Base-by-base conservation (phyloP, 1,284 basidiomycete species). In the Boletus semigastroideus region DNA sequence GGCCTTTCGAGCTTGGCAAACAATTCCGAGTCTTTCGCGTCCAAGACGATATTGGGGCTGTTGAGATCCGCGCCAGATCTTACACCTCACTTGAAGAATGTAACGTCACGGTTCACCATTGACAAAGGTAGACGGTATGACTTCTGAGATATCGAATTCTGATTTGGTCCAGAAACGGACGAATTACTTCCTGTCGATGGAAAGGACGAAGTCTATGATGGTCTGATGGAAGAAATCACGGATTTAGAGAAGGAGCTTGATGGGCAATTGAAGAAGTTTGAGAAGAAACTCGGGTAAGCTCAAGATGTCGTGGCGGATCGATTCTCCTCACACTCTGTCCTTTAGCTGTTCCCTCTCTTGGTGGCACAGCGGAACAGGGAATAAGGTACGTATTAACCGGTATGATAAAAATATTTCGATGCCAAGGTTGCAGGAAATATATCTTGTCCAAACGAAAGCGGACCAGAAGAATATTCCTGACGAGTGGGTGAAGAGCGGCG, bases 311-410 rank as follows among this genome's bases (percentile, higher is more conserved):
- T 41, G 48, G 40, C 28, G n/a, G 46, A 48, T 47, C 25, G 36
- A 51, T 44, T 25, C 46, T 51, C 49, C 39, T 53, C 22, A 49
- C 38, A 16, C 16, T 28, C 17, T 40, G 53, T 38, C 52, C 42
- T 46, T 13, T 51, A 86, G 84, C 22, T 70, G 66, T 59, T 77
- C 82, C 42, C 67, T 92, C 48, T 73, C 72, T 11, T 95, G 86
- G 71, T 94, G 92, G 92, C 90, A 95, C 61, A 93, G 90, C 59
- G 82, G 83, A 3, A 76, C 79, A 47, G 93, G 93, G 10, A 90
- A 84, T 49, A 94, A 94, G 76, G 87, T 83, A 42, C 19, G 54
- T 38, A 57, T 44, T 48, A 39, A 46, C 53, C 16, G 10, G 11
- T 41, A 16, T 34, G 14, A n/a, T 39, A 25, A 44, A 37, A 27